A percentile compares a stretch with the other conserved stretches of the same genome.
Evolutionary conservation across 2,329 filamentous ascomycete genomes (phyloP).

Genomic region (Magnaporthiopsis poae): DNA sequence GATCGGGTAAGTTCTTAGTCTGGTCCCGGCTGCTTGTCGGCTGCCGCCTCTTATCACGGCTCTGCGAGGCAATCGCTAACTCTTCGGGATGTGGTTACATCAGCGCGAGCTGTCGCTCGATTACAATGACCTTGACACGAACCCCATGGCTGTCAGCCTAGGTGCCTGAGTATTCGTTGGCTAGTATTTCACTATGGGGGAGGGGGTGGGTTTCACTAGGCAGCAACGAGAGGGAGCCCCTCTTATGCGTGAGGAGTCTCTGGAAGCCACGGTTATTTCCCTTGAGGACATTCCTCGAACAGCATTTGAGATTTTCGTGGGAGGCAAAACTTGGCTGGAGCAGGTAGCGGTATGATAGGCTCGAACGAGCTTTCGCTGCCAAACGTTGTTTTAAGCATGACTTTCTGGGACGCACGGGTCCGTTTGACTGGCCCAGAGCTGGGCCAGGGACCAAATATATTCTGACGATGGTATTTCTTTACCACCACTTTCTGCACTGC

Average conservation of each 20-base stretch:
- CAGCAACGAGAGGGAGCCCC: background rate
- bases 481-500: background rate
- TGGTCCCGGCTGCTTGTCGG: background rate
- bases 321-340: background rate
- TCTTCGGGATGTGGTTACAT: background rate
- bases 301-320: background rate
- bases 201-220: background rate
- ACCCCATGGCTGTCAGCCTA: constrained; percentile 9
- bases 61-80: constrained; percentile 12
- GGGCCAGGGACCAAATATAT: background rate
- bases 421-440: background rate
- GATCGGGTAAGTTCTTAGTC: constrained; percentile 44
- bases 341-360: background rate
- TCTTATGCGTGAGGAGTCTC: background rate
- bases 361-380: background rate
- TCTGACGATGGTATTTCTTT: background rate
- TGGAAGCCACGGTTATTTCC: background rate
- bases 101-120: constrained; percentile 52
- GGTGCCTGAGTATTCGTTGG: background rate
- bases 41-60: background rate
- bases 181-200: background rate
- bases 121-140: constrained; percentile 52
- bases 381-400: background rate
- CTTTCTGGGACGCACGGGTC: background rate
- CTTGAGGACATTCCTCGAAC: background rate